Evolutionary conservation across 768 basidiomycete genomes (phyloP).

Genomic region (Gelatoporia subvermispora): DNA sequence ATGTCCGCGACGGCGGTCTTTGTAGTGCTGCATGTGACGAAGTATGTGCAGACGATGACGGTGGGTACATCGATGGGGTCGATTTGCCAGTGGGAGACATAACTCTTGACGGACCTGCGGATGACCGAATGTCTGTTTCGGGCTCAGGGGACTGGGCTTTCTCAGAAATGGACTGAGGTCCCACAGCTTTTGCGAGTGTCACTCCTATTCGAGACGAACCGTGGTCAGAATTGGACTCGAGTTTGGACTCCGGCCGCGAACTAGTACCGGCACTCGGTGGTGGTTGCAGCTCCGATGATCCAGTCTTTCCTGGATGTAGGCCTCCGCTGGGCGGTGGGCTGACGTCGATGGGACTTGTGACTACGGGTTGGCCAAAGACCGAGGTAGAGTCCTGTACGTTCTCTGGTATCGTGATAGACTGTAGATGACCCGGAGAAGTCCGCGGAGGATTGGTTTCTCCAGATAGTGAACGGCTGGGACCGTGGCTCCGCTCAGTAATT

Average conservation of each 20-base stretch:
- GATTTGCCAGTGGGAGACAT: neutral
- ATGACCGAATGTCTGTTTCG: neutral
- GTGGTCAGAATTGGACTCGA: constrained; percentile 14
- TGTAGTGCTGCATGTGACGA: too few relatives aligned
- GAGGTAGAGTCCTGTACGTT: constrained; percentile 4
- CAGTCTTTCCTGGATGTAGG: too few relatives aligned
- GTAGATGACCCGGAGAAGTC: neutral
- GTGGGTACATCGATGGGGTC: too few relatives aligned
- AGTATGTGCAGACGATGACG: too few relatives aligned
- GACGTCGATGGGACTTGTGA: constrained; percentile 25
- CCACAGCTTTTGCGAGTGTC: neutral
- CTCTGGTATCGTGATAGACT: constrained; percentile 7
- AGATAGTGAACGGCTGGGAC: constrained; percentile 20
- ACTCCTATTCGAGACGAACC: neutral
- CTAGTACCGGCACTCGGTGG: constrained; percentile 21
- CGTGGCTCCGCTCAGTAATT: constrained; percentile 52
- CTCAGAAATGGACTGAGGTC: neutral
- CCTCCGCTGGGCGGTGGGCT: constrained; percentile 9
- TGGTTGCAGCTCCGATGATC: neutral
- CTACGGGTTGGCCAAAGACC: constrained; percentile 12
- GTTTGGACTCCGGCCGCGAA: constrained; percentile 38
- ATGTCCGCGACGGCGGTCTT: too few relatives aligned
- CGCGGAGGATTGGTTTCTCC: constrained; percentile 8
- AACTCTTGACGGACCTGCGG: neutral
- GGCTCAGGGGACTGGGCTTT: neutral